These are phyloP conservation scores for Pestalotiopsis fici DNA, from an alignment of 2,329 filamentous ascomycete species.

Conservation along the genomic window DNA sequence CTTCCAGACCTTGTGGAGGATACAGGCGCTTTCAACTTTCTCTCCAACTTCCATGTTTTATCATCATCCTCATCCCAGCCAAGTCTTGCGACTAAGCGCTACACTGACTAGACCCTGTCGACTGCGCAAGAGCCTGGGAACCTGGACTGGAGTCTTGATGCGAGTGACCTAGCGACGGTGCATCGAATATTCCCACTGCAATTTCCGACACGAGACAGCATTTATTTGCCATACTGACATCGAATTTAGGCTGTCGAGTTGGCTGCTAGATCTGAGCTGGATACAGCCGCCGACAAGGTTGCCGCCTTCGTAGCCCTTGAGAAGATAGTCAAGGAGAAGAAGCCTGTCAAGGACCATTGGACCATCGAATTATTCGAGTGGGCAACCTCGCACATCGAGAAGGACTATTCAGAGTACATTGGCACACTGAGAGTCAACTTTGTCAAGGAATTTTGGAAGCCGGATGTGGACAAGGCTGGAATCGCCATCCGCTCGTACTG, in stretches of 20 bases:
- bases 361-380: conserved; percentile 57
- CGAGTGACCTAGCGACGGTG: too few relatives aligned
- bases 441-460: conserved; percentile 43
- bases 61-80: neutral
- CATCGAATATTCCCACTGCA: too few relatives aligned
- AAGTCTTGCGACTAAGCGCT: too few relatives aligned
- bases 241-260: conserved; percentile 29
- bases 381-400: conserved; percentile 43
- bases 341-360: conserved; percentile 49
- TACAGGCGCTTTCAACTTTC: neutral
- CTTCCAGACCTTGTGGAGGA: neutral
- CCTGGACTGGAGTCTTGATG: too few relatives aligned
- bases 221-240: neutral
- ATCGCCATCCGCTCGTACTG: conserved; percentile 47
- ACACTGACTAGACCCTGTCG: too few relatives aligned
- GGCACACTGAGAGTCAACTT: conserved; percentile 51
- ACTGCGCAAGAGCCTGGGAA: too few relatives aligned
- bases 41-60: neutral
- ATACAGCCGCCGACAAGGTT: conserved; percentile 47
- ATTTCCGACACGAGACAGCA: neutral
- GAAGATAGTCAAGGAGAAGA: conserved; percentile 46
- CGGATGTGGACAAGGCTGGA: conserved; percentile 44
- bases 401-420: conserved; percentile 47
- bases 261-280: conserved; percentile 53
- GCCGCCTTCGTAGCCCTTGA: conserved; percentile 45